A percentile compares a stretch with the other conserved stretches of the same genome.
Evolutionary conservation across 345 rosid genomes (phyloP).

Genomic region (Eucalyptus paniculata): DNA sequence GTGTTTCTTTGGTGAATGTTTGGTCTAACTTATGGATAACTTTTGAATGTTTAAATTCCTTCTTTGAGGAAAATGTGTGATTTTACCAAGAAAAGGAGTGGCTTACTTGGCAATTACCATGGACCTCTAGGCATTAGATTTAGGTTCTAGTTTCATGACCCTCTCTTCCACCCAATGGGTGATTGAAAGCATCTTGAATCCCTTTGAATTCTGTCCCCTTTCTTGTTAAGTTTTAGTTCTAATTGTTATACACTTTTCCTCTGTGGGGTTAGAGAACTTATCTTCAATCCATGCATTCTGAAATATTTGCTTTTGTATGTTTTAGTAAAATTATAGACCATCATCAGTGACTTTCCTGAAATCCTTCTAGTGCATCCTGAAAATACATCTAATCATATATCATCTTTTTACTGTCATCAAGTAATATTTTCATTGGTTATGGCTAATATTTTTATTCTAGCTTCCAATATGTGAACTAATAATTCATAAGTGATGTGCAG

Average conservation of each 20-base stretch:
- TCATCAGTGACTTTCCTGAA: not conserved
- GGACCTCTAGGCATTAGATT: not conserved
- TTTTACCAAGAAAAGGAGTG: not conserved
- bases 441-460: not conserved
- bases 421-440: not conserved
- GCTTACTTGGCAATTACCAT: not conserved
- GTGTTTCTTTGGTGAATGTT: not conserved
- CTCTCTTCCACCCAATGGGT: not conserved
- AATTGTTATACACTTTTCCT: not conserved
- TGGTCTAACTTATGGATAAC: not conserved
- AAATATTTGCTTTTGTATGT: not conserved
- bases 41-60: not conserved
- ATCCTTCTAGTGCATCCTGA: not conserved
- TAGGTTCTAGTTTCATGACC: not conserved
- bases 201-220: not conserved
- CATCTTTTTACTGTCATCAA: not conserved
- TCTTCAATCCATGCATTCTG: not conserved
- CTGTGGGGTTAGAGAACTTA: not conserved
- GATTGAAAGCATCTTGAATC: not conserved
- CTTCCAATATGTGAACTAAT: not conserved
- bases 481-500: slow-evolving; percentile 33
- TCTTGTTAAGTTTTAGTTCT: not conserved
- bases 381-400: not conserved
- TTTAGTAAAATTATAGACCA: not conserved
- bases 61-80: not conserved